These are phyloP conservation scores for Xylaria castorea DNA, from an alignment of 495 filamentous ascomycete species.

Conservation along the genomic window DNA sequence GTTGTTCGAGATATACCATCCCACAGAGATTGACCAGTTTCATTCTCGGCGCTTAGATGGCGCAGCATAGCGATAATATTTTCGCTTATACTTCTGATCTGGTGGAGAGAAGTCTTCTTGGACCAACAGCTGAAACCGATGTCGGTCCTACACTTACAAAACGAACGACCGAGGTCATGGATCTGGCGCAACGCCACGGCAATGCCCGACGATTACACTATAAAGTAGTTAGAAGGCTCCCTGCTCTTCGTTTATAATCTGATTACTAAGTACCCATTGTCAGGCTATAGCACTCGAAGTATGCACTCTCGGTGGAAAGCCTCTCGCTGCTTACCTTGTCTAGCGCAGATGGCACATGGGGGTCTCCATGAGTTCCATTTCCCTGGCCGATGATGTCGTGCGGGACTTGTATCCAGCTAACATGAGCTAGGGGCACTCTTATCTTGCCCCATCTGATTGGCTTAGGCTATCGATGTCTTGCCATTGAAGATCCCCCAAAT, in stretches of 20 bases:
- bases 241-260: slow-evolving; percentile 16
- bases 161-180: slow-evolving; percentile 7
- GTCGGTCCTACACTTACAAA: slow-evolving; percentile 5
- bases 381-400: slow-evolving; percentile 21
- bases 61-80: neutral
- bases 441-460: slow-evolving; percentile 23
- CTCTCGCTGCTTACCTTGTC: slow-evolving; percentile 12
- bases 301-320: neutral
- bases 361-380: slow-evolving; percentile 10
- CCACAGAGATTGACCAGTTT: neutral
- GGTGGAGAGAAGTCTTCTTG: neutral
- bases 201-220: slow-evolving; percentile 11
- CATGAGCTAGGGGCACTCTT: neutral
- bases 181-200: slow-evolving; percentile 18
- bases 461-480: slow-evolving; percentile 7
- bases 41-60: neutral
- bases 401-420: slow-evolving; percentile 24
- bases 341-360: slow-evolving; percentile 13
- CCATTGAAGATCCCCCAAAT: slow-evolving; percentile 23
- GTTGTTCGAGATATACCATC: neutral
- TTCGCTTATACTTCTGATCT: neutral
- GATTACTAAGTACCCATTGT: slow-evolving; percentile 21
- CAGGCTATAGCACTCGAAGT: neutral
- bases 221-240: neutral
- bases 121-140: neutral